Evolutionary conservation across 768 basidiomycete genomes (phyloP).

Genomic region (Lentinus tigrinus): DNA sequence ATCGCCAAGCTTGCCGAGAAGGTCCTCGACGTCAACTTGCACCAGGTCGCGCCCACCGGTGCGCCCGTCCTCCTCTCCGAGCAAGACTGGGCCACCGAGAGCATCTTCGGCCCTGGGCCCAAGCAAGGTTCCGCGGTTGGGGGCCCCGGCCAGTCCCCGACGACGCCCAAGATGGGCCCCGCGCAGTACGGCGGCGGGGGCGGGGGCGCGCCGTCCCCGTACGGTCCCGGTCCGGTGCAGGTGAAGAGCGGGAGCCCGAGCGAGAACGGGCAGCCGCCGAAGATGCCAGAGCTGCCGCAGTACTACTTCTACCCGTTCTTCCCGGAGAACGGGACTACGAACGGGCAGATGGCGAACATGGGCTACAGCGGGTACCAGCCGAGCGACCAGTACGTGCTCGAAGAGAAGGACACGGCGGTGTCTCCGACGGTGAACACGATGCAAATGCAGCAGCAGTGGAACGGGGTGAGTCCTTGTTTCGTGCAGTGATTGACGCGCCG

Average conservation of each 20-base stretch:
- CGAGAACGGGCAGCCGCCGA: slow-evolving; percentile 20
- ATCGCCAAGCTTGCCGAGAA: slow-evolving; percentile 80
- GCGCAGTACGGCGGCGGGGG: no score
- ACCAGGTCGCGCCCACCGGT: slow-evolving; percentile 45
- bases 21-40: slow-evolving; percentile 74
- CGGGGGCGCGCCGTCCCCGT: slow-evolving; percentile 26
- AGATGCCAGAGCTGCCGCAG: slow-evolving; percentile 65
- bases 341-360: slow-evolving; percentile 21
- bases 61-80: slow-evolving; percentile 41
- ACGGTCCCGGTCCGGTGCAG: slow-evolving; percentile 23
- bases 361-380: slow-evolving; percentile 54
- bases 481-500: neutral
- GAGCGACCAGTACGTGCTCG: slow-evolving; percentile 65
- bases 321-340: slow-evolving; percentile 44
- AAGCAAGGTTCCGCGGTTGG: neutral
- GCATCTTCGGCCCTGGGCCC: slow-evolving; percentile 21
- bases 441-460: slow-evolving; percentile 24
- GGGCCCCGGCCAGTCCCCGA: slow-evolving; percentile 18
- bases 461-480: slow-evolving; percentile 7
- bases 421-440: slow-evolving; percentile 19
- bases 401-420: slow-evolving; percentile 51
- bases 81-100: slow-evolving; percentile 46
- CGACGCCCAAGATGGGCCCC: slow-evolving; percentile 35
- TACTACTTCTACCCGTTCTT: slow-evolving; percentile 79
- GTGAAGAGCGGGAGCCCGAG: slow-evolving; percentile 9